A percentile compares a stretch with the other conserved stretches of the same genome.
phyloP scores from a whole-genome alignment of 208 protist genomes.

The Vickermania ingenoplastis region DNA sequence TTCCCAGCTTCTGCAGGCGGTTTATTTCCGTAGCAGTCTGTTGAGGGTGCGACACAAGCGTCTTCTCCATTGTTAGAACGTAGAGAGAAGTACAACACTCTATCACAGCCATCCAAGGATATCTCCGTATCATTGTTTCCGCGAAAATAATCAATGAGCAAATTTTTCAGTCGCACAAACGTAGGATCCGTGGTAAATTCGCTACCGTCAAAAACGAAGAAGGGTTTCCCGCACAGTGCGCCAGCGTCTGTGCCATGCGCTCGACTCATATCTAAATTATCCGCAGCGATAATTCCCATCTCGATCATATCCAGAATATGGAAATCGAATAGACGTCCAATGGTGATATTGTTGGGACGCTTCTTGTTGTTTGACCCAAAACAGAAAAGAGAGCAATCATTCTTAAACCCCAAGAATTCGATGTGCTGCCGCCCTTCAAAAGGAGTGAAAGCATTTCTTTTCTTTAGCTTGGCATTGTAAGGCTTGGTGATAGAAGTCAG shows the following conservation, averaged over 20 bases:
- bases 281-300: conserved; percentile 66
- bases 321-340: conserved; percentile 85
- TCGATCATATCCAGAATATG: conserved; percentile 88
- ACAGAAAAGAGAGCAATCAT: conserved; percentile 87
- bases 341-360: conserved; percentile 78
- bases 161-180: conserved; percentile 70
- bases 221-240: conserved; percentile 69
- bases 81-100: conserved; percentile 70
- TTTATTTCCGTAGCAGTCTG: conserved; percentile 58
- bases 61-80: conserved; percentile 64
- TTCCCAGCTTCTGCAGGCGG: conserved; percentile 36
- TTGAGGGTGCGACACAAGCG: conserved; percentile 55
- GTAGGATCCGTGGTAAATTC: conserved; percentile 61
- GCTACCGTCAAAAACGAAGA: conserved; percentile 82
- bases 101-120: conserved; percentile 69
- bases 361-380: conserved; percentile 85
- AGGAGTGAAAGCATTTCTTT: conserved; percentile 78
- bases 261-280: conserved; percentile 56
- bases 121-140: conserved; percentile 56
- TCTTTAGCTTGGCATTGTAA: conserved; percentile 66
- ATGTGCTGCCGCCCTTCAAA: conserved; percentile 81
- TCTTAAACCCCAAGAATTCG: conserved; percentile 88
- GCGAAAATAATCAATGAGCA: conserved; percentile 82
- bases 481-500: conserved; percentile 71
- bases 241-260: conserved; percentile 39